phyloP scores from a whole-genome alignment of 2,329 filamentous ascomycete species.

The Alternaria viburni region DNA sequence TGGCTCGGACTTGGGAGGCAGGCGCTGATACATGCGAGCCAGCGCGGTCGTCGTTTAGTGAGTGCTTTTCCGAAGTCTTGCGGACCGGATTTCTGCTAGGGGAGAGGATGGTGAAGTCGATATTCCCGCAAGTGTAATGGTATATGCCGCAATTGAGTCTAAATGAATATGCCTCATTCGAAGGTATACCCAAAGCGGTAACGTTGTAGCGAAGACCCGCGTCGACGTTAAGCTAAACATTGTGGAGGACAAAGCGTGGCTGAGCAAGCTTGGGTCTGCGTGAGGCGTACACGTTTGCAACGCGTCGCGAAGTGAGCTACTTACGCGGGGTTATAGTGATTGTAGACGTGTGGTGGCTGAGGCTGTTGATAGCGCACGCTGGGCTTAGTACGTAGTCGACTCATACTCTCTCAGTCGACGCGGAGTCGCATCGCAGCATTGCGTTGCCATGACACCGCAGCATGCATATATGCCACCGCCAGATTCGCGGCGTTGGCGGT shows the following conservation, averaged over 20 bases:
- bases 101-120: conserved; percentile 4
- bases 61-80: conserved; percentile 10
- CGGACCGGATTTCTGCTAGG: conserved; percentile 20
- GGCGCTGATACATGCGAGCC: conserved; percentile 5
- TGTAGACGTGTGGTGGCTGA: conserved; percentile 8
- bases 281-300: conserved; percentile 3
- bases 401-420: conserved; percentile 14
- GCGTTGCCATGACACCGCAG: conserved; percentile 18
- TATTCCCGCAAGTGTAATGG: neutral
- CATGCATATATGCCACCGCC: conserved; percentile 9
- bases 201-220: neutral
- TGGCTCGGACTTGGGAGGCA: conserved; percentile 2
- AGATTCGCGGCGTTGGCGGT: conserved; percentile 2
- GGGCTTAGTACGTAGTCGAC: conserved; percentile 6
- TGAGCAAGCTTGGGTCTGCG: neutral
- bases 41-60: conserved; percentile 11
- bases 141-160: neutral
- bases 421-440: conserved; percentile 14
- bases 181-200: neutral
- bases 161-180: neutral
- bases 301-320: conserved; percentile 1
- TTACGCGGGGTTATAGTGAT: conserved; percentile 4
- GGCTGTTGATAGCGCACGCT: neutral
- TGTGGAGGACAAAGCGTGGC: conserved; percentile 3
- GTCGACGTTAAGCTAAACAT: neutral